Conservation (phyloP, 129 eudicot genomes). For the Cynara cardunculus region DNA sequence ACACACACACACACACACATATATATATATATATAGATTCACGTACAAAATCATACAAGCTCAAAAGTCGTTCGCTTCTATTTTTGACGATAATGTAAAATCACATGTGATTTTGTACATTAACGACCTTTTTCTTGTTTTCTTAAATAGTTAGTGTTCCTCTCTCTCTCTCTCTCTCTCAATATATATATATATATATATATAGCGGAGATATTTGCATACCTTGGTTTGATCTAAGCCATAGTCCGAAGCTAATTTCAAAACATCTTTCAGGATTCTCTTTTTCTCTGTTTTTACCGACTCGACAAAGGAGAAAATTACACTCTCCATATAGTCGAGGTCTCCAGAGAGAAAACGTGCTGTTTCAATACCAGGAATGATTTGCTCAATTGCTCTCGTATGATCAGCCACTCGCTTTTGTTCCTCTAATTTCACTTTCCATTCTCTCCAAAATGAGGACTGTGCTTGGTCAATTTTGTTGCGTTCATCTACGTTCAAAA, state of each 20-base stretch:
- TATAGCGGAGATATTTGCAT: conserved; percentile 24
- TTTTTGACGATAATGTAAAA: no score
- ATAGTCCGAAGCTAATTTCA: conserved; percentile 68
- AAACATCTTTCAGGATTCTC: conserved; percentile 63
- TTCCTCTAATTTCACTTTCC: conserved; percentile 89
- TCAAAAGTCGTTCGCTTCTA: no score
- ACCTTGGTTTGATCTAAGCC: conserved; percentile 79
- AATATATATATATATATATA: no score
- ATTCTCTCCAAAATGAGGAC: conserved; percentile 95
- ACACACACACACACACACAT: no score
- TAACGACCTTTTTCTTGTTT: no score
- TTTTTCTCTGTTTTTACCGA: conserved; percentile 73
- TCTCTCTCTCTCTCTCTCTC: no score
- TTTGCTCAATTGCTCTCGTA: conserved; percentile 76
- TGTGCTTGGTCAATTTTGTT: conserved; percentile 65
- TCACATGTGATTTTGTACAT: no score
- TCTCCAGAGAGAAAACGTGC: conserved; percentile 81
- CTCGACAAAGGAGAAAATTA: conserved; percentile 59
- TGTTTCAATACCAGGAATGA: conserved; percentile 89
- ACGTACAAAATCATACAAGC: no score
- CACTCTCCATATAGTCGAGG: conserved; percentile 61
- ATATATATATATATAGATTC: no score
- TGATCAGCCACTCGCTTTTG: conserved; percentile 90
- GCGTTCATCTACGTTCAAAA: conserved; percentile 54
- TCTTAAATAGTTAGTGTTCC: no score